Base-by-base conservation (phyloP, 83 land plant genomes). In the Picea engelmannii region DNA sequence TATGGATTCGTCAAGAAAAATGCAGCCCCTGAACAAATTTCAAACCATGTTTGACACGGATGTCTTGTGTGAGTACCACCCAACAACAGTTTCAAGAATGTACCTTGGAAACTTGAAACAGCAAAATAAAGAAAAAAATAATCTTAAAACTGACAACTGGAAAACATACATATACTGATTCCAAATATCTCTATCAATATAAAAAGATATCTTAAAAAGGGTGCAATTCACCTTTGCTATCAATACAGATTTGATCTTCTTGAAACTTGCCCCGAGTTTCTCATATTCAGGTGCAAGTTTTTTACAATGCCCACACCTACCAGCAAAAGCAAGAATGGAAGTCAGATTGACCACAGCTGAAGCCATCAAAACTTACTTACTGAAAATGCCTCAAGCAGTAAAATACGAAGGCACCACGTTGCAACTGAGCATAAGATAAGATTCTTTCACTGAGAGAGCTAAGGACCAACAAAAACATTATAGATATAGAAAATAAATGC, bases 281-380 rank as follows among this genome's bases (percentile, higher is more conserved):
- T 97, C 99, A 89, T 92, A 97, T 83, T 97, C 99, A 23, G 99
- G 99, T 38, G 99, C 99, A 82, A 97, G 89, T 88, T 90, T 97
- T 81, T 97, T 95, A 87, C 99, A 97, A 83, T 97, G 99, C 18
- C 99, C 99, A 89, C 99, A 97, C 99, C 99, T 97, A 78, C 20
- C 66, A 31, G 15, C 24, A 74, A 86, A 61, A 68, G 16, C 1
- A 66, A 38, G n/a, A 86, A 42, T 23, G 63, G 59, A 75, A 52
- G 59, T 74, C n/a, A 74, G 13, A 47, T 47, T 23, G 24, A 27
- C 58, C 21, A 21, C 27, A 74, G 23, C 16, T 47, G 49, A 49
- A 74, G 6, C n/a, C 77, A 11, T 23, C 49, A 74, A 12, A 15
- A 55, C 60, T 55, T 55, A 55, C 60, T 55, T 55, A 74, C 49